Evolutionary conservation across 441 rosid species (phyloP).

Genomic region (California macrophylla): DNA sequence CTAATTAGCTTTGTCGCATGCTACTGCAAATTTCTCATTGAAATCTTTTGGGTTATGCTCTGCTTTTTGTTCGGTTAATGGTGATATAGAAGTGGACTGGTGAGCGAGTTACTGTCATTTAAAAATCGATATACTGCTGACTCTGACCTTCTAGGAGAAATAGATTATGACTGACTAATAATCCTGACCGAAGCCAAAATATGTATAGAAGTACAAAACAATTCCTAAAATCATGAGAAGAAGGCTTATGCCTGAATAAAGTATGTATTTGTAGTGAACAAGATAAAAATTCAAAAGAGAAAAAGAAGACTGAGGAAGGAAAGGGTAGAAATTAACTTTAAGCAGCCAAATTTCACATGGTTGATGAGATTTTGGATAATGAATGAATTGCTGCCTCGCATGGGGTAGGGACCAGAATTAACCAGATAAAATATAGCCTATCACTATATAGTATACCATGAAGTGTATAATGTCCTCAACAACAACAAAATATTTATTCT

Average conservation of each 20-base stretch:
- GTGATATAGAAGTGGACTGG: too few relatives aligned
- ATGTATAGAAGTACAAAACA: too few relatives aligned
- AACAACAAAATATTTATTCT: too few relatives aligned
- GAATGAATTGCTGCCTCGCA: neutral
- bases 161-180: too few relatives aligned
- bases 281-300: neutral
- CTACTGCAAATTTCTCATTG: neutral
- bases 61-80: neutral
- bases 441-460: neutral
- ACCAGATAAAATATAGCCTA: neutral
- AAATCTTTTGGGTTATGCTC: neutral
- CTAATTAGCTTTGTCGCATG: neutral
- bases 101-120: too few relatives aligned
- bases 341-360: neutral
- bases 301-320: neutral
- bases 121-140: too few relatives aligned
- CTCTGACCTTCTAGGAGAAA: too few relatives aligned
- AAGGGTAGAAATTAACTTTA: neutral
- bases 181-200: too few relatives aligned
- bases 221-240: too few relatives aligned
- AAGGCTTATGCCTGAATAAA: too few relatives aligned
- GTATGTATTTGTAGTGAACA: too few relatives aligned
- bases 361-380: neutral
- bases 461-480: neutral
- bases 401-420: neutral